Conservation (phyloP, 2,329 filamentous ascomycete species). For the Fusarium bactridioides region DNA sequence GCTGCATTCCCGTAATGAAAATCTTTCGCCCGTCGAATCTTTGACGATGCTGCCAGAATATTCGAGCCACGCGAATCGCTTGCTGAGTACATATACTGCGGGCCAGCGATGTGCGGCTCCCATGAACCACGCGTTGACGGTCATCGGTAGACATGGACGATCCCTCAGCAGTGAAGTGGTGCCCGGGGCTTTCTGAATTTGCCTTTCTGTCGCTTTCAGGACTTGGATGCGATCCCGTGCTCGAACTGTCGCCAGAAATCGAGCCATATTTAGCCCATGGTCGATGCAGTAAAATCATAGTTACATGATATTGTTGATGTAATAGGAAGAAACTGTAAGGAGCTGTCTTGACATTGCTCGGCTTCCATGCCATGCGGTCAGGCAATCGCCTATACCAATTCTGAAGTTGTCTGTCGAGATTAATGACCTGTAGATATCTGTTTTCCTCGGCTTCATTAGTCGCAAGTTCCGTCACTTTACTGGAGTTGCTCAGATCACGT, state of each 20-base stretch:
- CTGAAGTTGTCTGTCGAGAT: conserved; percentile 61
- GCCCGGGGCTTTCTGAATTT: conserved; percentile 17
- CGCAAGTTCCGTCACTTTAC: conserved; percentile 43
- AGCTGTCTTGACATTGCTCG: conserved; percentile 58
- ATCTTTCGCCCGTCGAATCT: conserved; percentile 60
- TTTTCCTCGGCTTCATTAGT: conserved; percentile 51
- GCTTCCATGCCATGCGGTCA: conserved; percentile 57
- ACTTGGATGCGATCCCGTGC: conserved; percentile 45
- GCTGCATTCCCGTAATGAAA: conserved; percentile 59
- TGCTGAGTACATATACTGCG: conserved; percentile 63
- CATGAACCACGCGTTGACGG: conserved; percentile 48
- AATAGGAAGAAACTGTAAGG: conserved; percentile 62
- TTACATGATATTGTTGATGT: conserved; percentile 64
- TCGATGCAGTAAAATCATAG: conserved; percentile 60
- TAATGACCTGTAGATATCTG: conserved; percentile 59
- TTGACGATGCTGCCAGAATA: conserved; percentile 64
- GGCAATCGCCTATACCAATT: conserved; percentile 63
- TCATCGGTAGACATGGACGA: conserved; percentile 43
- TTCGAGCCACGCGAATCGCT: conserved; percentile 59
- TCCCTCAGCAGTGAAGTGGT: conserved; percentile 28
- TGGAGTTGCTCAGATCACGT: conserved; percentile 47
- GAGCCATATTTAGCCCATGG: conserved; percentile 62
- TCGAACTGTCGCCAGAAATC: conserved; percentile 44
- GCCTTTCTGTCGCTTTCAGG: conserved; percentile 37
- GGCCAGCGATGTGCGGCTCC: conserved; percentile 55